Conservation (phyloP, 768 basidiomycete genomes). For the Kwoniella pini region DNA sequence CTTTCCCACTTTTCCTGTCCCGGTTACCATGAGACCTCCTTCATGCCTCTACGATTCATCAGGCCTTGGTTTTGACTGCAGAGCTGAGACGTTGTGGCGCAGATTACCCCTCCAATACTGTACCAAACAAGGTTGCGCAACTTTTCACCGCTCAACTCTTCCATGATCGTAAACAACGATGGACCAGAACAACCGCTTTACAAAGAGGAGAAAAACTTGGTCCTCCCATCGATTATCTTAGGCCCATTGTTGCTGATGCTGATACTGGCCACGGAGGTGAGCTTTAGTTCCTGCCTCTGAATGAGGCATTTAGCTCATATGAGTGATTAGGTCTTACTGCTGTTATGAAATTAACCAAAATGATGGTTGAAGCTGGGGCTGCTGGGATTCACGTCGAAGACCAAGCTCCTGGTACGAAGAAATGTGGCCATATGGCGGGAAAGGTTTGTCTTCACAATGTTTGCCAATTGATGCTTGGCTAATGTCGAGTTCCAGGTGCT, state of each 20-base stretch:
- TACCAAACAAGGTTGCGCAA: conserved; percentile 98
- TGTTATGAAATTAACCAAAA: conserved; percentile 96
- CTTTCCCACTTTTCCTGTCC: too few species aligned
- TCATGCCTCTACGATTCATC: too few species aligned
- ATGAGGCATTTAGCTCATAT: neutral
- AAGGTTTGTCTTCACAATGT: conserved; percentile 41
- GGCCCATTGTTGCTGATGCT: conserved; percentile 93
- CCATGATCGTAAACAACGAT: conserved; percentile 94
- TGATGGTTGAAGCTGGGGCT: conserved; percentile 98
- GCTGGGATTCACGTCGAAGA: conserved; percentile 98
- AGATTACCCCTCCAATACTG: conserved; percentile 99
- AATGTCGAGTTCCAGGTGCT: conserved; percentile 64
- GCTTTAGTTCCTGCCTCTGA: neutral
- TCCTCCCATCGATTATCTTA: conserved; percentile 75
- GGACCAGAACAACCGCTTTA: conserved; percentile 39
- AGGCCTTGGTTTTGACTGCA: too few species aligned
- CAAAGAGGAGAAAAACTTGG: conserved; percentile 63
- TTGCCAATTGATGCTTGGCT: neutral
- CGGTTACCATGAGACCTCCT: too few species aligned
- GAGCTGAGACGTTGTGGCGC: too few species aligned
- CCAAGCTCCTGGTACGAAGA: conserved; percentile 96
- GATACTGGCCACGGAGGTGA: conserved; percentile 87
- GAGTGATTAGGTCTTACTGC: conserved; percentile 75
- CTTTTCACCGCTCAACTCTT: conserved; percentile 97
- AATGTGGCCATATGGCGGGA: conserved; percentile 60